Evolutionary conservation across 805 yeast species (phyloP).

Genomic region (Wilhelminamyces savonicus): DNA sequence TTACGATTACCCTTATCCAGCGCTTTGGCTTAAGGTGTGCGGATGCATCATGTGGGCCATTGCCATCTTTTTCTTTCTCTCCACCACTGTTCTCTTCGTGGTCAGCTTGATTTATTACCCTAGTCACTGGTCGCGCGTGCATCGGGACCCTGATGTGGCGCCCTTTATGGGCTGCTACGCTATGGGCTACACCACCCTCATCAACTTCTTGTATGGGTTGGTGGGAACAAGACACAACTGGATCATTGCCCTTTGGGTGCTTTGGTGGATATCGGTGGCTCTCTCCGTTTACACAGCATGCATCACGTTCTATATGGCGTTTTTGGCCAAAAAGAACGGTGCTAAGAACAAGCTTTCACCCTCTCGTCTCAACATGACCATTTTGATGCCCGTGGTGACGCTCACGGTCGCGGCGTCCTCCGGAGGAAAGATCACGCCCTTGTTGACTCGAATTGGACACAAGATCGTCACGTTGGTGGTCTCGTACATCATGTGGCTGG

Average conservation of each 20-base stretch:
- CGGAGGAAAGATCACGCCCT: conserved; percentile 50
- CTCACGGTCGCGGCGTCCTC: conserved; percentile 68
- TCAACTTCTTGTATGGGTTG: conserved; percentile 47
- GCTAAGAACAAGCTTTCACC: conserved; percentile 14
- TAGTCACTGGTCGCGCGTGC: conserved; percentile 8
- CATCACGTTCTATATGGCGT: conserved; percentile 48
- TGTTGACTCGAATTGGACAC: conserved; percentile 37
- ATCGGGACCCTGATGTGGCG: conserved; percentile 37
- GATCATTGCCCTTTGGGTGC: conserved; percentile 45
- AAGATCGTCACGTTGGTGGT: conserved; percentile 49
- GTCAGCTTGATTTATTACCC: conserved; percentile 33
- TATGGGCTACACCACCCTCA: conserved; percentile 71
- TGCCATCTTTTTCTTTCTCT: conserved; percentile 42
- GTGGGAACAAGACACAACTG: conserved; percentile 32
- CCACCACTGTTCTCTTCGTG: conserved; percentile 35
- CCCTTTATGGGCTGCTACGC: conserved; percentile 73
- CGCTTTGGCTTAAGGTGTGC: conserved; percentile 50
- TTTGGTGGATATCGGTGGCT: conserved; percentile 70
- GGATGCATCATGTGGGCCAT: conserved; percentile 61
- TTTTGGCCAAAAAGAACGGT: conserved; percentile 31
- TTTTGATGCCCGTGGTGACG: conserved; percentile 74
- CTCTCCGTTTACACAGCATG: conserved; percentile 55
- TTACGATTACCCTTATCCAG: conserved; percentile 58
- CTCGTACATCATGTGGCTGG: conserved; percentile 58
- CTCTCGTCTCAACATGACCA: conserved; percentile 44